These are phyloP conservation scores for Digitaria exilis DNA, from an alignment of 202 grass and related monocot genomes.

Conservation along the genomic window DNA sequence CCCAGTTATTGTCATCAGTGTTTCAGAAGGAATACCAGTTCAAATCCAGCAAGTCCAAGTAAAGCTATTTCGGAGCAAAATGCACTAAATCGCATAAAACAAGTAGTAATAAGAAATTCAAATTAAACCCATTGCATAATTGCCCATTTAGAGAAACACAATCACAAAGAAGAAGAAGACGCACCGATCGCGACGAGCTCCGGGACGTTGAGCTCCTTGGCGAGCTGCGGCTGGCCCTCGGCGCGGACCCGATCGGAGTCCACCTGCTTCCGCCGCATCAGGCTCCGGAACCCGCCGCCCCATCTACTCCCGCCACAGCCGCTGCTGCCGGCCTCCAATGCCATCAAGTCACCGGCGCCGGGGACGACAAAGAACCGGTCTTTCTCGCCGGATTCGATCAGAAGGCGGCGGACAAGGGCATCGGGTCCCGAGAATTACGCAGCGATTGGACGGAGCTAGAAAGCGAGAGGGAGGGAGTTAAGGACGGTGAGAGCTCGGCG, in stretches of 20 bases:
- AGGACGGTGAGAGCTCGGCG: constrained; percentile 22
- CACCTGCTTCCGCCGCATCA: constrained; percentile 93
- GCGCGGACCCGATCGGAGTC: constrained; percentile 70
- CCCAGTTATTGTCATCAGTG: background rate
- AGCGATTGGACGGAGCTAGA: constrained; percentile 4
- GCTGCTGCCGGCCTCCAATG: constrained; percentile 37
- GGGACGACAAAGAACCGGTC: background rate
- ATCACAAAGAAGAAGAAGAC: background rate
- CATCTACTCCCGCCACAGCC: constrained; percentile 28
- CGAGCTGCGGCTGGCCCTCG: constrained; percentile 67
- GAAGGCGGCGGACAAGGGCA: constrained; percentile 41
- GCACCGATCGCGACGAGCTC: constrained; percentile 74
- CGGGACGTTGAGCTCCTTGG: constrained; percentile 75
- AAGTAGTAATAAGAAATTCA: background rate
- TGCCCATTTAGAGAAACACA: background rate
- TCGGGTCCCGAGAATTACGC: background rate
- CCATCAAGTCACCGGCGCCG: constrained; percentile 36
- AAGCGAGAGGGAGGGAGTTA: background rate
- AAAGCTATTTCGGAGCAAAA: background rate
- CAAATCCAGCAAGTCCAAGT: background rate
- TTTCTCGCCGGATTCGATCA: constrained; percentile 37
- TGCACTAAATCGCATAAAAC: background rate
- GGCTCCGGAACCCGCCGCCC: constrained; percentile 42
- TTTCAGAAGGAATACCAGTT: background rate
- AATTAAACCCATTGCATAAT: background rate